Conservation (phyloP, 148 eudicot species). For the Diospyros lotus region DNA sequence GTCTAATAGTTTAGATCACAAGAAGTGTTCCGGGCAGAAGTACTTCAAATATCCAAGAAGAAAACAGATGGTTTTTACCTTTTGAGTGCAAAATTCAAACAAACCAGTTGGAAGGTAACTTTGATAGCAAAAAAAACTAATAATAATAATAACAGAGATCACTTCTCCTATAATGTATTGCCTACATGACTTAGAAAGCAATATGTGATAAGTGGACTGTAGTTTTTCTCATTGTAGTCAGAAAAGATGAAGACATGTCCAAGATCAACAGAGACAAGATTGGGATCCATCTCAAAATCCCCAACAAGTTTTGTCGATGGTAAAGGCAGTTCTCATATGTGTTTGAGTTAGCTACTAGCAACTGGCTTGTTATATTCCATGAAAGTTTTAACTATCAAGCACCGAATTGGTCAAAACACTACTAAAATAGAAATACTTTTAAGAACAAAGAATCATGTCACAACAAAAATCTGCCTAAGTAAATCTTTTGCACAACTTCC, state of each 20-base stretch:
- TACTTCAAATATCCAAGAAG: not conserved
- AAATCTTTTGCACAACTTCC: not conserved
- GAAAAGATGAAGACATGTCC: not conserved
- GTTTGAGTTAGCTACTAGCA: not conserved
- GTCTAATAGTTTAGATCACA: too few species aligned
- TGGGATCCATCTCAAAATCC: not conserved
- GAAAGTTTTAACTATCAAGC: not conserved
- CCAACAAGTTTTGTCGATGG: not conserved
- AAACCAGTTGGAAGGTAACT: conserved; percentile 1
- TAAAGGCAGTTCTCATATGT: not conserved
- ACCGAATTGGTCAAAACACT: not conserved
- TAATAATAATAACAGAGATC: too few species aligned
- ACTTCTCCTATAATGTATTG: not conserved
- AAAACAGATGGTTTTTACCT: not conserved
- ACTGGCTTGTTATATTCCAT: not conserved
- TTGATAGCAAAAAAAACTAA: not conserved
- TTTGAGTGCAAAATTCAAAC: not conserved
- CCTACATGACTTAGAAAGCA: not conserved
- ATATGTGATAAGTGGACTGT: not conserved
- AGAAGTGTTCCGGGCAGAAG: not conserved
- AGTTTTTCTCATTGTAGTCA: not conserved
- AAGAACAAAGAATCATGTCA: not conserved
- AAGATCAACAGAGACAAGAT: not conserved
- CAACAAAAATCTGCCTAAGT: not conserved
- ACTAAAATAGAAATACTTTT: not conserved